Evolutionary conservation across 2,329 filamentous ascomycete genomes (phyloP), one percentile per base, ranked within the genome.

Genomic region (Aphanocladium album): DNA sequence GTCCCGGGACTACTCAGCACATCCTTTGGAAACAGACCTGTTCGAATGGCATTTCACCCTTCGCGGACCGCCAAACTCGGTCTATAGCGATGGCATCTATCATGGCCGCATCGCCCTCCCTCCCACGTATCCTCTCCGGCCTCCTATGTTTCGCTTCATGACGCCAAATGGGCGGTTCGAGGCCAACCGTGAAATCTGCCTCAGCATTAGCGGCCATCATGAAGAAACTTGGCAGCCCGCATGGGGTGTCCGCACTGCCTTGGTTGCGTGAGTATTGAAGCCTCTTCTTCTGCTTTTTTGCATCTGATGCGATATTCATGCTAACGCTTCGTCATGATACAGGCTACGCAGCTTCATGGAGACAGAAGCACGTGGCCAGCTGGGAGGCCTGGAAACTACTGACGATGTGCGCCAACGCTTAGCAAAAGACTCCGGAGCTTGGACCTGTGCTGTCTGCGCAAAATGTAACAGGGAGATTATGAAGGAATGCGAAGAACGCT

Each of bases 31-130:
- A 71, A 81, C 85, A 35, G 92, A 98, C 75, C 87, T 99, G 58
- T 96, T 96, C 77, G 93, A 98, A 76, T 99, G 95, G 95, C 95
- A 99, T 79, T 99, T 98, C 77, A 99, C 95, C 0, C 82, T 99
- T n/a, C 86, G 89, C 56, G 95, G 95, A 0, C 93, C 93, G 0
- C 93, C 93, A 0, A 80, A 84, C 35, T 93, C 91, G 0, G 85
- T 88, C 41, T 97, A 93, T 76, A 85, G 86, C 49, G 79, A 81
- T 35, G 95, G 95, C 52, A 84, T 97, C 69, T 99, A 98, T 79
- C 95, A 99, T 76, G 95, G 95, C 61, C 91, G 93, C 70, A 98
- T 99, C 72, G 84, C 93, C 43, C 86, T 99, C 1, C 95, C 95
- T 1, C 84, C 92, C 0, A 86, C 89, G 1, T 99, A 99, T 74